Evolutionary conservation across 2,329 filamentous ascomycete genomes (phyloP).

Genomic region (Ciborinia camelliae): DNA sequence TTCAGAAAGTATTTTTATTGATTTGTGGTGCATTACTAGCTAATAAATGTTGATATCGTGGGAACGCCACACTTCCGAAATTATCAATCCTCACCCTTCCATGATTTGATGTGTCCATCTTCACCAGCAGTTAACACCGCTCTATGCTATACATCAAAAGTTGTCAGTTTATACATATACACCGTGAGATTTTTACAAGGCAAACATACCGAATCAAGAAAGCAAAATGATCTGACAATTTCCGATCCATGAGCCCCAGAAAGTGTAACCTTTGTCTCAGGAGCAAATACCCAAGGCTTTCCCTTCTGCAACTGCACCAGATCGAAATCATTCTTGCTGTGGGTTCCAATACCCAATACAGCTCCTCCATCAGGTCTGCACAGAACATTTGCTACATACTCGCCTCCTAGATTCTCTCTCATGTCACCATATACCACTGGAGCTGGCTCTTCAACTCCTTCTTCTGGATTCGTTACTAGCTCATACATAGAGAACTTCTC

Average conservation of each 20-base stretch:
- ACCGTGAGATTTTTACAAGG: neutral
- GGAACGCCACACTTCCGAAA: neutral
- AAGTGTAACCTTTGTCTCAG: constrained; percentile 55
- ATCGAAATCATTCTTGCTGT: constrained; percentile 58
- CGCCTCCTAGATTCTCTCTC: constrained; percentile 60
- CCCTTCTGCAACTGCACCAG: constrained; percentile 56
- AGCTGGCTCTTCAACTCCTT: constrained; percentile 49
- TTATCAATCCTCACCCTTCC: constrained; percentile 34
- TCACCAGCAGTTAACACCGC: constrained; percentile 42
- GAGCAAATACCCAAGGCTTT: constrained; percentile 52
- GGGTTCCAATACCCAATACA: constrained; percentile 62
- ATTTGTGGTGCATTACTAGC: neutral
- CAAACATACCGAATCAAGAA: constrained; percentile 53
- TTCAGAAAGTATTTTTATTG: neutral
- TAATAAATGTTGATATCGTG: neutral
- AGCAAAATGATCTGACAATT: constrained; percentile 61
- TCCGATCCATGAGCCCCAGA: constrained; percentile 61
- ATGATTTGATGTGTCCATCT: constrained; percentile 42
- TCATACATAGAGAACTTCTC: constrained; percentile 74
- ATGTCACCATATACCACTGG: constrained; percentile 65
- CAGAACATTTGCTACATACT: constrained; percentile 69
- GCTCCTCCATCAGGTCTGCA: constrained; percentile 58
- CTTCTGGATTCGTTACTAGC: constrained; percentile 59
- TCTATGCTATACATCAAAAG: constrained; percentile 29
- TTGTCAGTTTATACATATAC: neutral